Evolutionary conservation across 805 yeast genomes (phyloP).

Genomic region (Spathaspora passalidarum): DNA sequence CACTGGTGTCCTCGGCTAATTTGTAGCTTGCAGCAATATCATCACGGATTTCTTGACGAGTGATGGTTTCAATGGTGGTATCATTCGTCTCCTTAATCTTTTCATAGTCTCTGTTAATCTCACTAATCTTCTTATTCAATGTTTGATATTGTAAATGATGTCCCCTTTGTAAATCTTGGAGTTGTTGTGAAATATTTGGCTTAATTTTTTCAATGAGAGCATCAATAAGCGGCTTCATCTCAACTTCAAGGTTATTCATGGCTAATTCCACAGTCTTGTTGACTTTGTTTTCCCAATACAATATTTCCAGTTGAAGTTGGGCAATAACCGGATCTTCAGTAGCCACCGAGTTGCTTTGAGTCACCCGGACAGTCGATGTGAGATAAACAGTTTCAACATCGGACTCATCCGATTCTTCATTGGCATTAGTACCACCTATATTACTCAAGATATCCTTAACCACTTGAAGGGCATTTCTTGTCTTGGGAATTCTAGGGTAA

Average conservation of each 20-base stretch:
- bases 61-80: constrained; percentile 16
- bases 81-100: constrained; percentile 21
- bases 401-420: constrained; percentile 5
- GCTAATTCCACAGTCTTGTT: constrained; percentile 34
- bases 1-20: constrained; percentile 18
- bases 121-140: constrained; percentile 25
- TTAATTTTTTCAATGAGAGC: constrained; percentile 21
- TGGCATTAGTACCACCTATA: neutral
- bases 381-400: constrained; percentile 18
- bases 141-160: constrained; percentile 29
- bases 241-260: constrained; percentile 25
- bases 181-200: constrained; percentile 20
- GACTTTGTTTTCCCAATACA: constrained; percentile 31
- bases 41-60: constrained; percentile 37
- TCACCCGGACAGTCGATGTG: constrained; percentile 24
- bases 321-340: constrained; percentile 7
- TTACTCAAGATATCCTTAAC: constrained; percentile 23
- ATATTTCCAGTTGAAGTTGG: constrained; percentile 17
- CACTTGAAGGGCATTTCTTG: constrained; percentile 13
- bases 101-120: constrained; percentile 34
- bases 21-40: constrained; percentile 23
- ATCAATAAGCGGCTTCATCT: constrained; percentile 27
- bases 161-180: constrained; percentile 25
- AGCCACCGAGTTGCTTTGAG: constrained; percentile 5
- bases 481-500: constrained; percentile 11